phyloP scores from a whole-genome alignment of 2,329 filamentous ascomycete species.

The Waltergamsia citrina region DNA sequence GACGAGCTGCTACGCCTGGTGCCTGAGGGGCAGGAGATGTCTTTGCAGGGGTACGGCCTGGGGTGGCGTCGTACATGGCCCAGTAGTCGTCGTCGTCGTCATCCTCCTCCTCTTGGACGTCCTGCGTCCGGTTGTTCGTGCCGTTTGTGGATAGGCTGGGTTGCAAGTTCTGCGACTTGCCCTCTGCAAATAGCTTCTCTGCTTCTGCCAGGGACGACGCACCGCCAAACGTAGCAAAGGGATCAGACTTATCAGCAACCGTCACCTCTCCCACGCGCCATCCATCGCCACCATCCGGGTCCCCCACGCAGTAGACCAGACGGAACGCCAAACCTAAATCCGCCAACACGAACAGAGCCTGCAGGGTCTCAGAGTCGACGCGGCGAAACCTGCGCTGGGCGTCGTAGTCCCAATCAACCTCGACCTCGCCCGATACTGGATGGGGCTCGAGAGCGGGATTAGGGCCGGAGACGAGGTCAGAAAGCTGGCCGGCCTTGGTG shows the following conservation, averaged over 20 bases:
- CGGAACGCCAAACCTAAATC: constrained; percentile 55
- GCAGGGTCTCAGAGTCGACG: constrained; percentile 67
- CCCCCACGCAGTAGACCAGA: constrained; percentile 60
- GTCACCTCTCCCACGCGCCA: constrained; percentile 68
- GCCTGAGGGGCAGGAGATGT: constrained; percentile 50
- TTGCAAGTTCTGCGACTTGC: constrained; percentile 7
- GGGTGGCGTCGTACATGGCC: constrained; percentile 67
- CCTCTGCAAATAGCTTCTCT: constrained; percentile 41
- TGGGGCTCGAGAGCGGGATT: constrained; percentile 58
- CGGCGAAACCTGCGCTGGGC: constrained; percentile 54
- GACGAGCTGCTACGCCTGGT: constrained; percentile 13
- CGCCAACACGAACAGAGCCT: constrained; percentile 52
- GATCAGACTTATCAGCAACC: constrained; percentile 44
- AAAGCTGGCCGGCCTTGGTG: constrained; percentile 44
- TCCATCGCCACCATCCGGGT: constrained; percentile 51
- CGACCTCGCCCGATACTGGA: constrained; percentile 70
- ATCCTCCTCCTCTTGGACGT: constrained; percentile 30
- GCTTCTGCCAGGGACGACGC: constrained; percentile 46
- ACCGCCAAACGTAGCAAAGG: constrained; percentile 45
- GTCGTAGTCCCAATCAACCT: constrained; percentile 61
- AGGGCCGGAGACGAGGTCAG: constrained; percentile 51
- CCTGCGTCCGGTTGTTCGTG: constrained; percentile 4
- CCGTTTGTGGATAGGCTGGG: neutral
- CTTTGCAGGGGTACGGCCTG: constrained; percentile 54
- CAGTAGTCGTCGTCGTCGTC: constrained; percentile 72